Conservation (phyloP, 1,284 basidiomycete genomes). For the Ceratobasidium sp. region DNA sequence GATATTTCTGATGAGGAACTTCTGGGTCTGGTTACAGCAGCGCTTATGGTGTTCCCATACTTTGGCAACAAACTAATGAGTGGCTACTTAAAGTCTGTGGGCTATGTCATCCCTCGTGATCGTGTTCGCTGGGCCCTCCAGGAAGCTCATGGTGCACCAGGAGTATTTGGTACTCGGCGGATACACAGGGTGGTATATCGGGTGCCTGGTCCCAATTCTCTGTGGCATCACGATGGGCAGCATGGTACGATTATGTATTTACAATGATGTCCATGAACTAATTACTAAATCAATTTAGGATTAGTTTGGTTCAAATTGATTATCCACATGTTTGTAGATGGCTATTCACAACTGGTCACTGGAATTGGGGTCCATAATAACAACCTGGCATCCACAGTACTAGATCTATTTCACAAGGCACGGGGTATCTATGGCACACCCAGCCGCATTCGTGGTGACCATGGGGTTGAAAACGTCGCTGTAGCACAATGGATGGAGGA, state of each 20-base stretch:
- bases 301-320: slow-evolving; percentile 57
- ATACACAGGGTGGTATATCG: slow-evolving; percentile 54
- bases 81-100: not conserved
- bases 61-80: not conserved
- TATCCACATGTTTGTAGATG: slow-evolving; percentile 47
- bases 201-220: slow-evolving; percentile 57
- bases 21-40: not conserved
- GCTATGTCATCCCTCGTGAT: not conserved
- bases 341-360: slow-evolving; percentile 49
- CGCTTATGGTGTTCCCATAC: not conserved
- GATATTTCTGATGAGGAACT: slow-evolving; percentile 2
- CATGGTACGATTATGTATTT: slow-evolving; percentile 52
- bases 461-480: slow-evolving; percentile 58
- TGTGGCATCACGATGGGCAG: slow-evolving; percentile 59
- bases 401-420: slow-evolving; percentile 56
- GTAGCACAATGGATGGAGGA: slow-evolving; percentile 55
- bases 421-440: slow-evolving; percentile 56
- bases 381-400: slow-evolving; percentile 55
- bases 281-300: slow-evolving; percentile 23
- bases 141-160: slow-evolving; percentile 39
- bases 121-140: not conserved
- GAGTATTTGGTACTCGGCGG: slow-evolving; percentile 52
- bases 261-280: not conserved
- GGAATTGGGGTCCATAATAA: slow-evolving; percentile 53
- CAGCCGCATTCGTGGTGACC: slow-evolving; percentile 58